These are phyloP conservation scores for Erythrophleum fordii DNA, from an alignment of 306 rosid genomes.

Conservation along the genomic window DNA sequence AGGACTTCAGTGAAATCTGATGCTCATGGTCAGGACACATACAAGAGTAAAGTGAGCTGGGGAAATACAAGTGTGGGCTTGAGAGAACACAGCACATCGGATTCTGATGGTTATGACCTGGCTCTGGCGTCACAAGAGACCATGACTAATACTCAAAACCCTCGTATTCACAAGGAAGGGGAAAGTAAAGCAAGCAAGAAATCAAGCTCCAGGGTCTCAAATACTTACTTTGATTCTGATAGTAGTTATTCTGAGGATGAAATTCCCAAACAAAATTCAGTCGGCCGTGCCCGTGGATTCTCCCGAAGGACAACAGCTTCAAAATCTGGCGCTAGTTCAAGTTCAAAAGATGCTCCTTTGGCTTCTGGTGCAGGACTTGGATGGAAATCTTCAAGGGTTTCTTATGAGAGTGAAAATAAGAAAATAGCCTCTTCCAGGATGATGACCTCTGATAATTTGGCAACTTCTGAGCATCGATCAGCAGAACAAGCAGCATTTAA, in stretches of 20 bases:
- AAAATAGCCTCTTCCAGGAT: conserved; percentile 38
- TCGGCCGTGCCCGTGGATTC: conserved; percentile 43
- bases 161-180: conserved; percentile 40
- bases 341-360: conserved; percentile 14
- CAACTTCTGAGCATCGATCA: conserved; percentile 36
- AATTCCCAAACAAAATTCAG: conserved; percentile 47
- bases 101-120: conserved; percentile 42
- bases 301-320: conserved; percentile 68
- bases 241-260: conserved; percentile 61
- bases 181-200: conserved; percentile 45
- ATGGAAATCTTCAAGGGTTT: conserved; percentile 58
- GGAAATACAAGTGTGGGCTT: conserved; percentile 37
- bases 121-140: conserved; percentile 41
- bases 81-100: conserved; percentile 36
- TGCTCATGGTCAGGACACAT: conserved; percentile 49
- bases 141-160: conserved; percentile 36
- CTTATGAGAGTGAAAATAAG: conserved; percentile 41
- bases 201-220: conserved; percentile 48
- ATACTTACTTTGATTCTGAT: conserved; percentile 56
- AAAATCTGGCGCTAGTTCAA: conserved; percentile 35
- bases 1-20: conserved; percentile 46
- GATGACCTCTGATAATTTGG: conserved; percentile 47
- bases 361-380: conserved; percentile 51
- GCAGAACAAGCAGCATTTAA: conserved; percentile 41
- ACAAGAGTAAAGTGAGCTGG: conserved; percentile 44